These are phyloP conservation scores for Pseudofabraea citricarpa DNA, from an alignment of 2,329 filamentous ascomycete genomes.

Conservation along the genomic window DNA sequence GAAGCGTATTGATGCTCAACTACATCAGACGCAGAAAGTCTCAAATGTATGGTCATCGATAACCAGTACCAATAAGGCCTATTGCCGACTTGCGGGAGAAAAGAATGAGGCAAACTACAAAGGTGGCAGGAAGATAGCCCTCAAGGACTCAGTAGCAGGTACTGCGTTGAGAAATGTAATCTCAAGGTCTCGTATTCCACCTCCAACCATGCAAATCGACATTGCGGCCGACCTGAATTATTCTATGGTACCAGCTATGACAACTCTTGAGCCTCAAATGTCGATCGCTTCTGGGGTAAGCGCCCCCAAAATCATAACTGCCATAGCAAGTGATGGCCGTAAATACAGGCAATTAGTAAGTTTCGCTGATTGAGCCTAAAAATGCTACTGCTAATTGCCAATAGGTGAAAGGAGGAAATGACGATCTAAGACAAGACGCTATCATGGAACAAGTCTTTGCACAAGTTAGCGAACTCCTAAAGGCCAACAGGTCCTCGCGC, in stretches of 20 bases:
- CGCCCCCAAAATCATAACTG: constrained; percentile 88
- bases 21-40: constrained; percentile 47
- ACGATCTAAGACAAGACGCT: constrained; percentile 93
- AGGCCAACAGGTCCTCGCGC: constrained; percentile 78
- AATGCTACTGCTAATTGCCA: constrained; percentile 15
- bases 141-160: constrained; percentile 62
- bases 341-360: constrained; percentile 78
- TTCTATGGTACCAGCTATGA: constrained; percentile 67
- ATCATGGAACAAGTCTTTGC: constrained; percentile 99
- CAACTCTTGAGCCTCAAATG: constrained; percentile 69
- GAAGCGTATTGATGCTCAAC: constrained; percentile 56
- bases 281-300: constrained; percentile 86
- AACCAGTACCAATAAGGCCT: constrained; percentile 66
- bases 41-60: constrained; percentile 66
- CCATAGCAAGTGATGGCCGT: constrained; percentile 69
- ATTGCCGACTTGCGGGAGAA: constrained; percentile 60
- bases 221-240: constrained; percentile 73
- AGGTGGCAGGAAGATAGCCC: constrained; percentile 55
- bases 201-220: constrained; percentile 82
- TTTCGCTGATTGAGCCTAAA: constrained; percentile 10
- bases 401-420: constrained; percentile 86
- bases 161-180: constrained; percentile 59
- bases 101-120: constrained; percentile 62
- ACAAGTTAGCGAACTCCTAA: constrained; percentile 85
- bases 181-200: constrained; percentile 67